Evolutionary conservation across 2,329 filamentous ascomycete species (phyloP), one percentile per base, ranked within the genome.

Genomic region (Xylariales sp.): DNA sequence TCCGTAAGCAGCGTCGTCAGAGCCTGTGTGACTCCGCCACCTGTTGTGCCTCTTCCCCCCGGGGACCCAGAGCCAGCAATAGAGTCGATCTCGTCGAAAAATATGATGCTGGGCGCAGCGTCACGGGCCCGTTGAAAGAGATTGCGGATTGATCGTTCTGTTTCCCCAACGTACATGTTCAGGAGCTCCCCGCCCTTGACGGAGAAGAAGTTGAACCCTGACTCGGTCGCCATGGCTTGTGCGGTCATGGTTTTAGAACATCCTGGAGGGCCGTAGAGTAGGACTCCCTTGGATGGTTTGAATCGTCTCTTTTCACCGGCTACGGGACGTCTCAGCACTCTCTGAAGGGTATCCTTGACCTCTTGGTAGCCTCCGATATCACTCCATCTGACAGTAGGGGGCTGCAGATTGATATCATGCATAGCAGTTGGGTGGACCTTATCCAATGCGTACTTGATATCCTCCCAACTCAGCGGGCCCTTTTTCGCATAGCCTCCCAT

Each of bases 101-200:
- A 97, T 54, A 97, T 89, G 63, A 96, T 91, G 59, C 86, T 89
- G 1, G 91, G 91, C 38, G 83, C 82, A 7, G 89, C 90, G n/a
- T 84, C 82, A 31, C 86, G 76, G 1, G 91, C 91, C 52, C 90
- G 86, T 40, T 83, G 77, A 60, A 97, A 96, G 1, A 96, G 79
- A 42, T 88, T 85, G 27, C 91, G 81, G 31, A 96, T 77, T 6
- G 85, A 83, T 9, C 88, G 80, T 65, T 97, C 91, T 2, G 89
- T 91, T 62, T 97, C 91, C 46, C 91, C 91, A 14, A 97, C 90
- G 63, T 96, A 97, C 87, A 95, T 95, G 65, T 89, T 94, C 46
- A 95, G 81, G 10, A 96, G 77, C 63, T 96, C 91, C 25, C 88
- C 88, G 19, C 89, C 91, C 65, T 96, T 95, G 50, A 97, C 87